phyloP scores from a whole-genome alignment of 768 basidiomycete species.

The Termitomyces sp. region DNA sequence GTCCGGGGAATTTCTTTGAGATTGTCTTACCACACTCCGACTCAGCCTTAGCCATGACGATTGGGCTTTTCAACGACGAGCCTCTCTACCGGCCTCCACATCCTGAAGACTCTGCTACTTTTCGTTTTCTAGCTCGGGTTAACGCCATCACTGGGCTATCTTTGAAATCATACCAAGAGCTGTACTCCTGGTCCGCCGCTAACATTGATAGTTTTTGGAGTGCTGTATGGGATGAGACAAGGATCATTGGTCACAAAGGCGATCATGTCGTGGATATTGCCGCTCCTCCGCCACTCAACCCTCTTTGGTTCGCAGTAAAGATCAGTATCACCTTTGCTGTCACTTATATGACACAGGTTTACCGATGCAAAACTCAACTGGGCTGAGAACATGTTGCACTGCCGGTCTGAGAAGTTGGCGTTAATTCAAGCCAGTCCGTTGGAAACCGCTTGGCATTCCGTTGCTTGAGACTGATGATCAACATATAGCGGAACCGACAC shows the following conservation, averaged over 20 bases:
- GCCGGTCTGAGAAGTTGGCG: conserved; percentile 51
- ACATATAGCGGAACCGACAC: conserved; percentile 57
- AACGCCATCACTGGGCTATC: conserved; percentile 42
- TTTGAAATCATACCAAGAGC: conserved; percentile 53
- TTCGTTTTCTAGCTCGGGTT: conserved; percentile 43
- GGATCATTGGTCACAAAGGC: conserved; percentile 60
- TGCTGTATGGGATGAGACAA: conserved; percentile 65
- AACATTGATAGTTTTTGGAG: conserved; percentile 66
- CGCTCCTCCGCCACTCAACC: conserved; percentile 54
- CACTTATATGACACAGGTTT: conserved; percentile 34
- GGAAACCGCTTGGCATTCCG: conserved; percentile 9
- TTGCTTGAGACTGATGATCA: conserved; percentile 12
- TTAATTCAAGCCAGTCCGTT: conserved; percentile 66
- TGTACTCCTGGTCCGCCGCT: conserved; percentile 61
- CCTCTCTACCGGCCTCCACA: conserved; percentile 41
- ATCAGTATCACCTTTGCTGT: conserved; percentile 3
- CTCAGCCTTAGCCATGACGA: conserved; percentile 7
- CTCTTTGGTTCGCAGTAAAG: conserved; percentile 49
- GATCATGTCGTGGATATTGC: conserved; percentile 49
- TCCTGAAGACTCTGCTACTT: conserved; percentile 38
- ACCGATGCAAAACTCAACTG: conserved; percentile 62
- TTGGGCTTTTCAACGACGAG: conserved; percentile 10
- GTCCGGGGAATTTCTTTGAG: neutral
- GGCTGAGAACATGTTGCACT: conserved; percentile 76
- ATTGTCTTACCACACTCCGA: conserved; percentile 3